Conservation (phyloP, 352 stramenopile genomes). For the Thalassiosira oceanica region DNA sequence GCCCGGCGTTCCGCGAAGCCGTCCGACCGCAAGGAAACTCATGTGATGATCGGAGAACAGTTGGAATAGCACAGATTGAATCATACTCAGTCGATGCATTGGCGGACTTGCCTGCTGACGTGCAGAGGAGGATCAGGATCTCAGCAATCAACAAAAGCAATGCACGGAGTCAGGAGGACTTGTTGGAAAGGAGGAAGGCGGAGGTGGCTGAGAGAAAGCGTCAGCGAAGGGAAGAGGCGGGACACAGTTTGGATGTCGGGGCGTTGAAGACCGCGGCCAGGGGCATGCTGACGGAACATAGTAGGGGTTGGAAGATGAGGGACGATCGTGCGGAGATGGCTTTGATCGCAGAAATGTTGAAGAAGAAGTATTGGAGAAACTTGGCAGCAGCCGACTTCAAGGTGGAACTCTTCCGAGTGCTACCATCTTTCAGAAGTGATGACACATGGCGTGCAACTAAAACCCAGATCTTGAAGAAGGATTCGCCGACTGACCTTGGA, state of each 20-base stretch:
- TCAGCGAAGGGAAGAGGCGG: not conserved
- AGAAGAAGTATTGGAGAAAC: not conserved
- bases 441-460: not conserved
- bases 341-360: not conserved
- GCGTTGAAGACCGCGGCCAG: not conserved
- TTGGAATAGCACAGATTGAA: not conserved
- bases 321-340: not conserved
- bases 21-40: constrained; percentile 9
- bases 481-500: not conserved
- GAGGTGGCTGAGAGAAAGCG: not conserved
- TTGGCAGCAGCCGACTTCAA: not conserved
- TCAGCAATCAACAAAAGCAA: not conserved
- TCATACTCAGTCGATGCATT: too few relatives aligned
- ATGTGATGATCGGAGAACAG: constrained; percentile 12
- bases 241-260: not conserved
- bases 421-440: not conserved
- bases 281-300: not conserved
- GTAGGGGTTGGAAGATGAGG: not conserved
- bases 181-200: not conserved
- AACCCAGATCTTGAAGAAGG: not conserved
- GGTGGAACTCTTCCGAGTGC: not conserved
- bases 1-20: not conserved
- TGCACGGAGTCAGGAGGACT: not conserved
- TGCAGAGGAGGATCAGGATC: not conserved
- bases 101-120: not conserved